Percentiles rank a stretch among this genome's conserved stretches.
Conservation (phyloP, 345 rosid species). For the Sisymbrium altissimum region DNA sequence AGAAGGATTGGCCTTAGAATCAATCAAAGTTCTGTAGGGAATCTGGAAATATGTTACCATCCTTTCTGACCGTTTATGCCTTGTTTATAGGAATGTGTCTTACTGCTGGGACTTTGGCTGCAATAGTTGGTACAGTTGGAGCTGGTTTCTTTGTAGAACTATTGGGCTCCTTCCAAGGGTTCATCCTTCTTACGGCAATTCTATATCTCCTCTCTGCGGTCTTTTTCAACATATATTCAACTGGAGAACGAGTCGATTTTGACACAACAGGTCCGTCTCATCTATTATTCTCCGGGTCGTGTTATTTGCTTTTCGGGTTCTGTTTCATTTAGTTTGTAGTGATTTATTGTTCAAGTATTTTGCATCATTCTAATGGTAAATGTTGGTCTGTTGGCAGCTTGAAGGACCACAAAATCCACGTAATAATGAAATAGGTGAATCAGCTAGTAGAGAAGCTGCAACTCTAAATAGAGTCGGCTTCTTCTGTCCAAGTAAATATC, state of each 20-base stretch:
- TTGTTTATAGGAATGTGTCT: constrained; percentile 71
- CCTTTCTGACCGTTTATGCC: neutral
- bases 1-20: neutral
- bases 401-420: constrained; percentile 12
- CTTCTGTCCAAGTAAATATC: constrained; percentile 18
- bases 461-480: neutral
- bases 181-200: constrained; percentile 68
- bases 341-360: neutral
- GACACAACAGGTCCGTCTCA: constrained; percentile 48
- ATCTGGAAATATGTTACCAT: neutral
- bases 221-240: constrained; percentile 69
- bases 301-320: neutral
- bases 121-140: constrained; percentile 93
- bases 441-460: constrained; percentile 17
- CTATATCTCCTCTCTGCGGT: constrained; percentile 69
- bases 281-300: neutral
- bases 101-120: constrained; percentile 86
- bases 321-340: neutral
- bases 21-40: neutral
- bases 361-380: neutral
- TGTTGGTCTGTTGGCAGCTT: constrained; percentile 8
- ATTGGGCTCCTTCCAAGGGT: constrained; percentile 90
- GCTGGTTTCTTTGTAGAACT: constrained; percentile 88
- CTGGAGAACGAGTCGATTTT: constrained; percentile 80
- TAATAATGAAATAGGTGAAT: neutral